Conservation (phyloP, 140 eudicot genomes). For the Oenanthe javanica region DNA sequence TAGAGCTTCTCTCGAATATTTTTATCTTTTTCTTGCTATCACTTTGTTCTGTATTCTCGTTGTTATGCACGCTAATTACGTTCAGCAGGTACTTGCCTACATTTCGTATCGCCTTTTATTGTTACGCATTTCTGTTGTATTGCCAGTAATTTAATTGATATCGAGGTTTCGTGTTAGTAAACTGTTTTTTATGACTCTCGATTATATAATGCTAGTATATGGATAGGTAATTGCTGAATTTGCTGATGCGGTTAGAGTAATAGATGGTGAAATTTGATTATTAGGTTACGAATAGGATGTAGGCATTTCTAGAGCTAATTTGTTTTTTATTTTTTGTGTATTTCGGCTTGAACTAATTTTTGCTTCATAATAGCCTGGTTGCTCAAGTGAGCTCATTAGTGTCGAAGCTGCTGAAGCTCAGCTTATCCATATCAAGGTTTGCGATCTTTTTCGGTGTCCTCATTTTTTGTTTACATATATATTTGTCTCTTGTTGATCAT, state of each 20-base stretch:
- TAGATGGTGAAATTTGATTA: too few relatives aligned
- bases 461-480: background rate
- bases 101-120: background rate
- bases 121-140: background rate
- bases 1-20: conserved; percentile 73
- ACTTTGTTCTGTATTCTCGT: conserved; percentile 82
- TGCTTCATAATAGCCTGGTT: conserved; percentile 69
- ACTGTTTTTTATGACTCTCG: background rate
- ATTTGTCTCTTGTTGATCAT: background rate
- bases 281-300: too few relatives aligned
- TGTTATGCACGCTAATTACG: conserved; percentile 98
- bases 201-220: background rate
- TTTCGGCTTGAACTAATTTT: conserved; percentile 5
- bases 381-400: conserved; percentile 81
- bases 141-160: too few relatives aligned
- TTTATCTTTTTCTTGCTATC: conserved; percentile 70
- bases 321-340: background rate
- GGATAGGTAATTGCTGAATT: background rate
- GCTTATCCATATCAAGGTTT: conserved; percentile 84
- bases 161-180: too few relatives aligned
- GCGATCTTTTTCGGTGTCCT: background rate
- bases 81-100: conserved; percentile 99
- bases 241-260: background rate
- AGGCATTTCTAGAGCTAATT: background rate
- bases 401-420: conserved; percentile 65